Evolutionary conservation across 352 stramenopile genomes (phyloP), one percentile per base, ranked within the genome.

Genomic region (Phytophthora ohioensis): DNA sequence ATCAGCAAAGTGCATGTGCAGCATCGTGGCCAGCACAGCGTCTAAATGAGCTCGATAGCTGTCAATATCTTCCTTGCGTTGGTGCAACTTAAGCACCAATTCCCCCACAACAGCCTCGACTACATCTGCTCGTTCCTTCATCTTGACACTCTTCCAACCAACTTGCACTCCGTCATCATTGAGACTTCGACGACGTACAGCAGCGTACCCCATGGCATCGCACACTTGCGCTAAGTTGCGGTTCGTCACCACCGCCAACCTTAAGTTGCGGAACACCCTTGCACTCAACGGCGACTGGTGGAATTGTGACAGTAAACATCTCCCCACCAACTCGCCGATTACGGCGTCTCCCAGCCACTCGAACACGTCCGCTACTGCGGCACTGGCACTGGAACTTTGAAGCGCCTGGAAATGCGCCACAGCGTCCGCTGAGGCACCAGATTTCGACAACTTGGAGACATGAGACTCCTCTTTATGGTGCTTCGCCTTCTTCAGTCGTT

Each of bases 321-420:
- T 68, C 3, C 78, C 85, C 12, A 91, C 81, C 1, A 93, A 60
- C 69, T 94, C 87, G n/a, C 86, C 84, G 12, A 93, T 76, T 9
- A 92, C 79, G 5, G 87, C 85, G 55, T 94, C 87, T 39, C 87
- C 87, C 31, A 94, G 64, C 87, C 87, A 94, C 70, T 94, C 87
- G 66, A 84, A 84, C 42, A 91, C 85, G 31, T 94, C 87, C 30
- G 75, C 80, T 11, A 85, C 49, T 1, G 69, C 55, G 10, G 38
- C 47, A 12, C 45, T 39, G 31, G 38, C 43, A 1, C 39, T 13
- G 12, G 49, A 71, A 2, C 17, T 41, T 56, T 77, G 76, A 32
- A 87, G 68, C 41, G 79, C 74, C 47, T 82, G 76, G 66, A 87
- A 87, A 49, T 80, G 69, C 15, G 69, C 65, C 48, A 80, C 69